Evolutionary conservation across 2,329 filamentous ascomycete species (phyloP).

Genomic region (Zopfia rhizophila): DNA sequence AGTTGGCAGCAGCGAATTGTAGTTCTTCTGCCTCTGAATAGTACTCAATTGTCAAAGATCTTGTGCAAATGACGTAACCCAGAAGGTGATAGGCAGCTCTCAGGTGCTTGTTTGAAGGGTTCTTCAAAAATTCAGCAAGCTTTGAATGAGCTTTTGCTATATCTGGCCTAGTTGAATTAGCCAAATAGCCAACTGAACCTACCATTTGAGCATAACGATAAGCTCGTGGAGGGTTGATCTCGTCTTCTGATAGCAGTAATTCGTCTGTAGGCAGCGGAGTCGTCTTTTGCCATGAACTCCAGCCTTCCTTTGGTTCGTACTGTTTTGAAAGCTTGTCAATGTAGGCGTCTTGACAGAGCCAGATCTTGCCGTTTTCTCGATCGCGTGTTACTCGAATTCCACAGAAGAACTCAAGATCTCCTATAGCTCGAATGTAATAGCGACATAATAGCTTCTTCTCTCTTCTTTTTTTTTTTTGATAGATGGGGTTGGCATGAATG

Average conservation of each 20-base stretch:
- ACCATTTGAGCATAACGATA: constrained; percentile 21
- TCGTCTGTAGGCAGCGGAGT: constrained; percentile 4
- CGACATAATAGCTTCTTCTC: constrained; percentile 5
- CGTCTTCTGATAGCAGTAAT: not conserved
- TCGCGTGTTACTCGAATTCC: constrained; percentile 20
- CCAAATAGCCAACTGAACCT: constrained; percentile 27
- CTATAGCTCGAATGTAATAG: constrained; percentile 15
- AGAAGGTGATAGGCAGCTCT: constrained; percentile 21
- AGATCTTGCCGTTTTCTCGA: not conserved
- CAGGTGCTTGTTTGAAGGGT: constrained; percentile 23
- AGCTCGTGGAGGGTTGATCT: constrained; percentile 10
- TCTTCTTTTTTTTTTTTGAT: too few species aligned
- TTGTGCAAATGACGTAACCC: constrained; percentile 20
- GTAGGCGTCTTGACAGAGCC: constrained; percentile 3
- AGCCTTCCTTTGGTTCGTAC: constrained; percentile 16
- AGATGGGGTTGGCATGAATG: too few species aligned
- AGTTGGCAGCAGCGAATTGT: too few species aligned
- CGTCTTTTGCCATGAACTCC: constrained; percentile 3
- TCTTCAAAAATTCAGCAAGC: constrained; percentile 27
- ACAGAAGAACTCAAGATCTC: constrained; percentile 21
- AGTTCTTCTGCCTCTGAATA: too few species aligned
- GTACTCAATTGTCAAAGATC: constrained; percentile 5
- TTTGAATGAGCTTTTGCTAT: constrained; percentile 26
- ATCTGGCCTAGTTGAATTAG: constrained; percentile 24
- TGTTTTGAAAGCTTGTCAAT: constrained; percentile 4